Evolutionary conservation across 305 asterid genomes (phyloP), one percentile per base, ranked within the genome.

Genomic region (Fraxinus platypoda): DNA sequence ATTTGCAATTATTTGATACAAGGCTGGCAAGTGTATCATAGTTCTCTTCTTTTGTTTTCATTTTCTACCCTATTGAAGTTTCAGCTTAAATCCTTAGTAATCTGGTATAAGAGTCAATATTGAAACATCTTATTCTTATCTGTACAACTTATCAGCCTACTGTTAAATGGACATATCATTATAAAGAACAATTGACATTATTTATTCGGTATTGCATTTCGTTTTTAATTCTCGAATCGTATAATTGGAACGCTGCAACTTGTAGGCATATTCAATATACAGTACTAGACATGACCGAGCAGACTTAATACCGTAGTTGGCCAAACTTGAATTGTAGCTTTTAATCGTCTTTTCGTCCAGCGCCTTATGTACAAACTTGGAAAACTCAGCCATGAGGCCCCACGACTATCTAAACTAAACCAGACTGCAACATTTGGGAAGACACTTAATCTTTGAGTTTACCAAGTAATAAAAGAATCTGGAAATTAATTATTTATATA

Each of bases 1-100:
- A 64, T 31, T 70, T 30, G 75, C 43, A 70, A 15, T 31, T 15
- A 70, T 57, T 84, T 72, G 17, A 73, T 76, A 71, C 41, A 34
- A 68, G 84, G 84, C 74, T 81, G 81, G 80, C 59, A 5, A 72
- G 23, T 80, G 46, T 71, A 73, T 37, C 23, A 30, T 75, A 68
- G 31, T 23, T 64, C 30, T 57, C 4, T 80, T 66, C 76, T 59
- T 25, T 75, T 83, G 12, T 34, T 52, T 64, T 35, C n/a, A 30
- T 77, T 59, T 74, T 8, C 34, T 52, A 21, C 54, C 75, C 52
- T 30, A 76, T 19, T 66, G 19, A 46, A 9, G 59, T 46, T 75
- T 77, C 86, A 74, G 86, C 81, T 7, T 28, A 17, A 8, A 31
- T 4, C 43, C 75, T 1, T 6, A 31, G 23, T 70, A 15, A 31